Evolutionary conservation across 108 stramenopile species (phyloP), one percentile per base, ranked within the genome.

Genomic region (Nannochloropsis gaditana): DNA sequence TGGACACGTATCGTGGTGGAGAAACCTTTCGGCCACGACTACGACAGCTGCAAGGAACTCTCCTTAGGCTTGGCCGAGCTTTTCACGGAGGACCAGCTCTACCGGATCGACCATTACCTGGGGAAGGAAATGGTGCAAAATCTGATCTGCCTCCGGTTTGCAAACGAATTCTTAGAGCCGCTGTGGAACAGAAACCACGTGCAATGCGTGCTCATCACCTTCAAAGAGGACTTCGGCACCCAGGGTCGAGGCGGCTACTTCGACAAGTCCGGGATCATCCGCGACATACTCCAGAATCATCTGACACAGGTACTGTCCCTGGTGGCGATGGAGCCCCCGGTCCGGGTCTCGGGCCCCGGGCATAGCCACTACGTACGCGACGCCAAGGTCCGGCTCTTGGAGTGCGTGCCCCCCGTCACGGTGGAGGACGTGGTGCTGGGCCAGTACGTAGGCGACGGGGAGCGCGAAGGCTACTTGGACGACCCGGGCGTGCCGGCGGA

Each of bases 61-160:
- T 90, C 93, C 43, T 79, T 44, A 41, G 91, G 90, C 31, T 81
- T 96, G 84, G 87, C 84, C 42, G 80, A 90, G 80, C 92, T 93
- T 82, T 96, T 96, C 90, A 85, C 92, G 19, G 98, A 99, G 88
- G 90, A 95, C 79, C 91, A 92, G 43, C 85, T 97, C 45, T 99
- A 94, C 91, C 94, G 98, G 10, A 99, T 99, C 84, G 98, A 99
- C 86, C 98, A 99, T 84, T 99, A 98, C 89, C 91, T 99, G 17
- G 98, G 98, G 42, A 99, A 99, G 91, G 98, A 99, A 91, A 95
- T 99, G 95, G 97, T 97, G 21, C 96, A 96, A 90, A 98, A 96
- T 86, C 83, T 98, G 45, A 91, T 93, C 5, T 80, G 80, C 31
- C 21, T 96, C 11, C 95, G 97, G 21, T 99, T 98, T 87, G 94